phyloP scores from a whole-genome alignment of 139 green algal species.

The Micractinium sp. region DNA sequence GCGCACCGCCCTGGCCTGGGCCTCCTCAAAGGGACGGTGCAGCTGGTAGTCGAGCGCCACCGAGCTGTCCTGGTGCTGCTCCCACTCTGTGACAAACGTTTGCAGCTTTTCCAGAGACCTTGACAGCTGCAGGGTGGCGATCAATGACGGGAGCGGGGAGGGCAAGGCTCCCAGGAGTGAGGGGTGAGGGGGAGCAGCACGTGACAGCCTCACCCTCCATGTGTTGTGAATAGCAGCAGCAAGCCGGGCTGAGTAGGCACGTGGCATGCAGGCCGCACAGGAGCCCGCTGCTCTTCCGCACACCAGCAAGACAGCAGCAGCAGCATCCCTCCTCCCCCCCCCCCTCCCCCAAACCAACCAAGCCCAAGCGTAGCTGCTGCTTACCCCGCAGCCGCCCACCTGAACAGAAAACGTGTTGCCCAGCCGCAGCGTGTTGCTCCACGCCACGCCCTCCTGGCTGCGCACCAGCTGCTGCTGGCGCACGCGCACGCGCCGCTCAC shows the following conservation, averaged over 20 bases:
- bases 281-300: too few relatives aligned
- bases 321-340: too few relatives aligned
- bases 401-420: not conserved
- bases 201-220: too few relatives aligned
- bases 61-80: not conserved
- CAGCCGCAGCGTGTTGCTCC: slow-evolving; percentile 29
- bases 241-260: too few relatives aligned
- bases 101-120: not conserved
- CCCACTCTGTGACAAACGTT: not conserved
- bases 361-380: not conserved
- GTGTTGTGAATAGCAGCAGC: too few relatives aligned
- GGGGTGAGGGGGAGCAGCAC: too few relatives aligned
- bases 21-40: not conserved
- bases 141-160: too few relatives aligned
- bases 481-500: not conserved
- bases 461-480: not conserved
- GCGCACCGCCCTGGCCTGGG: not conserved
- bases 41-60: not conserved
- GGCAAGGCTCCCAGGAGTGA: too few relatives aligned
- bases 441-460: not conserved
- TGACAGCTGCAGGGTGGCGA: not conserved
- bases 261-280: too few relatives aligned
- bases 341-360: too few relatives aligned
- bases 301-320: too few relatives aligned
- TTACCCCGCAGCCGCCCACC: not conserved